These are phyloP conservation scores for Pythium guiyangense DNA, from an alignment of 352 stramenopile species.

Conservation along the genomic window DNA sequence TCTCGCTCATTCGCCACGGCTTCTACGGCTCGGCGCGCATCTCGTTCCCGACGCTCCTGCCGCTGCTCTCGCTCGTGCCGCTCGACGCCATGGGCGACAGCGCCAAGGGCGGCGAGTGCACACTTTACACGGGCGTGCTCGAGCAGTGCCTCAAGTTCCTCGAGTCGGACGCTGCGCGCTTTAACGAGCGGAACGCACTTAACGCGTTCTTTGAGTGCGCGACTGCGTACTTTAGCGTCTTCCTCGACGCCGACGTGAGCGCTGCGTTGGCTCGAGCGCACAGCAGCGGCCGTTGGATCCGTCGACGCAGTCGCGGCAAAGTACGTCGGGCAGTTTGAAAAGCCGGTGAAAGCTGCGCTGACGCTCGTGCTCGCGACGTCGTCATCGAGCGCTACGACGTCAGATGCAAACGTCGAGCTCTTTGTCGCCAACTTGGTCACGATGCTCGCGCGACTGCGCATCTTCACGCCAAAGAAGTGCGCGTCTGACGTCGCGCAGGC, in stretches of 20 bases:
- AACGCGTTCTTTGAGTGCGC: constrained; percentile 72
- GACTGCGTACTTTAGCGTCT: constrained; percentile 60
- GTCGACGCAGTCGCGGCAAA: constrained; percentile 16
- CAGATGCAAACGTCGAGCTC: constrained; percentile 24
- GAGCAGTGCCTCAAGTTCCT: constrained; percentile 74
- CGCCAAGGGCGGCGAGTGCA: constrained; percentile 26
- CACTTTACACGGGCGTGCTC: constrained; percentile 55
- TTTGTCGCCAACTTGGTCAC: constrained; percentile 41
- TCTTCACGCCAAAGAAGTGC: constrained; percentile 21
- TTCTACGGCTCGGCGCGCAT: constrained; percentile 68
- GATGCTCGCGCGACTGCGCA: constrained; percentile 32
- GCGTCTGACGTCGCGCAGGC: constrained; percentile 10
- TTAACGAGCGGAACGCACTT: constrained; percentile 50
- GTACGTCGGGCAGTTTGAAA: constrained; percentile 71
- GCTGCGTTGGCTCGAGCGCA: constrained; percentile 25
- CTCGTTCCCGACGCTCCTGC: constrained; percentile 67
- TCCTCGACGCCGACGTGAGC: constrained; percentile 38
- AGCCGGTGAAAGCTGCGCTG: constrained; percentile 40
- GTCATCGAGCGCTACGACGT: constrained; percentile 13
- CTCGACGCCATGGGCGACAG: constrained; percentile 45
- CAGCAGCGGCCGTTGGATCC: constrained; percentile 5
- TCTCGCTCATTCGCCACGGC: constrained; percentile 69
- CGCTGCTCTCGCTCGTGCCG: constrained; percentile 71
- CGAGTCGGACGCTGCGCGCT: constrained; percentile 44
- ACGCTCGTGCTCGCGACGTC: constrained; percentile 30